Conservation (phyloP, 805 yeast genomes). For the Metschnikowia gelsemii region DNA sequence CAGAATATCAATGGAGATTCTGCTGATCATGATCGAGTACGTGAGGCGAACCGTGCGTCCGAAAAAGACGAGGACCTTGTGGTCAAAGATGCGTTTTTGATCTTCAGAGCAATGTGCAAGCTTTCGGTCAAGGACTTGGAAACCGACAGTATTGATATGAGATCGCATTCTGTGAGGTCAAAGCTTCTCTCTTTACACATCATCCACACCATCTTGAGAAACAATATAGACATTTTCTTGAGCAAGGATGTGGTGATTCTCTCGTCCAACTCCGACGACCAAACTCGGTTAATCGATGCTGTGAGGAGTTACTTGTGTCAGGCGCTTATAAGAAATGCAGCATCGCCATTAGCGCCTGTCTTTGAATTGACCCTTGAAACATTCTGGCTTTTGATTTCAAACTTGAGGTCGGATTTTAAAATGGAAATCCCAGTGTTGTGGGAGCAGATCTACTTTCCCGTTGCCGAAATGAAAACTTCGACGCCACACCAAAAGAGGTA, state of each 20-base stretch:
- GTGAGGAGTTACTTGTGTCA: conserved; percentile 81
- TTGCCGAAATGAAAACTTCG: conserved; percentile 86
- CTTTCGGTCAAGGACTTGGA: conserved; percentile 84
- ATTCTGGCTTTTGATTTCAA: conserved; percentile 83
- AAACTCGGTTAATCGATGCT: conserved; percentile 69
- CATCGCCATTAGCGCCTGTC: conserved; percentile 86
- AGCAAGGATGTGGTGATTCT: conserved; percentile 55
- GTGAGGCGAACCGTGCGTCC: conserved; percentile 43
- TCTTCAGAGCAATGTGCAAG: conserved; percentile 93
- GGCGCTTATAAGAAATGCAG: conserved; percentile 85
- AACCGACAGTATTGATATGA: conserved; percentile 72
- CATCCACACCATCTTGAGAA: conserved; percentile 79
- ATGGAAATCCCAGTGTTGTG: conserved; percentile 91
- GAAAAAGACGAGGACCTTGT: conserved; percentile 63
- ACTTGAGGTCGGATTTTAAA: conserved; percentile 83
- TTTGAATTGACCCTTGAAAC: conserved; percentile 90
- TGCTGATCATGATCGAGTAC: conserved; percentile 51
- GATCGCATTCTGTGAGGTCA: conserved; percentile 90
- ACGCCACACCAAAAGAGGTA: conserved; percentile 92
- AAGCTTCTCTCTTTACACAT: conserved; percentile 85
- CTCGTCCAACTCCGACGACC: conserved; percentile 48
- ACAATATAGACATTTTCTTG: conserved; percentile 79
- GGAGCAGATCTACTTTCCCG: conserved; percentile 91
- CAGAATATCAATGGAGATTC: conserved; percentile 52
- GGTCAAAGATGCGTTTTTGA: conserved; percentile 87